Percentiles rank a stretch among this genome's conserved stretches.
Evolutionary conservation across 345 rosid genomes (phyloP).

Genomic region (Brassica nigra): DNA sequence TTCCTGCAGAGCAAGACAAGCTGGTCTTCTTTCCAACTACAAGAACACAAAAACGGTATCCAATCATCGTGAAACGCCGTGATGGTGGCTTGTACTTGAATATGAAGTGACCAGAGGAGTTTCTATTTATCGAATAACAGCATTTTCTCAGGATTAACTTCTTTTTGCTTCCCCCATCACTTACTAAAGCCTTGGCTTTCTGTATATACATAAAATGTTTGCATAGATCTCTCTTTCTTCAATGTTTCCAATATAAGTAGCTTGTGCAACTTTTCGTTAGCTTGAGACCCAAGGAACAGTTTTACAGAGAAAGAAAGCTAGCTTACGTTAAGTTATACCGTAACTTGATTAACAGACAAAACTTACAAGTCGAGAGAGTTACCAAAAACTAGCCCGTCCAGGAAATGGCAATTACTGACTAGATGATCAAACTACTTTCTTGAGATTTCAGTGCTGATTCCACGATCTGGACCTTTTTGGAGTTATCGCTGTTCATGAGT

Average conservation of each 20-base stretch:
- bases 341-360: neutral
- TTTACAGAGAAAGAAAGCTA: no score
- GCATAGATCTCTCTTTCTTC: no score
- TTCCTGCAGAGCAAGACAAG: constrained; percentile 82
- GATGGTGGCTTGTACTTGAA: constrained; percentile 27
- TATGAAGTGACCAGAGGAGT: neutral
- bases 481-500: constrained; percentile 65
- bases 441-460: constrained; percentile 61
- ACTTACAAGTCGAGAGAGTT: no score
- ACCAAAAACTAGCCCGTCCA: neutral
- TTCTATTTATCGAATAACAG: constrained; percentile 25
- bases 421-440: constrained; percentile 44
- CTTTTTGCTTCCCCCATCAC: constrained; percentile 18
- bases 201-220: constrained; percentile 20
- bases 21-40: constrained; percentile 92
- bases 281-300: no score
- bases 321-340: neutral
- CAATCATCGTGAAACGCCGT: constrained; percentile 64
- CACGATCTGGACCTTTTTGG: constrained; percentile 63
- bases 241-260: no score
- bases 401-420: constrained; percentile 5
- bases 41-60: constrained; percentile 87
- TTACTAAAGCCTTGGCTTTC: constrained; percentile 10
- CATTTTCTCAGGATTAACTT: constrained; percentile 30
- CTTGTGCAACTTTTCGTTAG: no score